phyloP scores from a whole-genome alignment of 164 flowering plant species.

The Sextonia rubra region DNA sequence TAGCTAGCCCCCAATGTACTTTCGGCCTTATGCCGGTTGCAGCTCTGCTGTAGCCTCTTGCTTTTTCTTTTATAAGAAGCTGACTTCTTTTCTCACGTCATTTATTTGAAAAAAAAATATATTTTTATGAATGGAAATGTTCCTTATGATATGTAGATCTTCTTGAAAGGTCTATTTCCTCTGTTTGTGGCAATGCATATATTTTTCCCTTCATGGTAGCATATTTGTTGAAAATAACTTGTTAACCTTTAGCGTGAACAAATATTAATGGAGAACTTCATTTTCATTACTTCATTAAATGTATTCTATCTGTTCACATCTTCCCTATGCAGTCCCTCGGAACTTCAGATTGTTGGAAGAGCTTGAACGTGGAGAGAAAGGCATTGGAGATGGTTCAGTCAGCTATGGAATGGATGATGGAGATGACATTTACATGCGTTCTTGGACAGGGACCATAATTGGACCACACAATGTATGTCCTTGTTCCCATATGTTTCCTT shows the following conservation, averaged over 20 bases:
- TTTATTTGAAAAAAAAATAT: too few relatives aligned
- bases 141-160: neutral
- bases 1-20: too few relatives aligned
- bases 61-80: neutral
- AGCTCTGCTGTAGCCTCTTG: too few relatives aligned
- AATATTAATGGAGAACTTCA: neutral
- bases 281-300: constrained; percentile 3
- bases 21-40: too few relatives aligned
- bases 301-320: neutral
- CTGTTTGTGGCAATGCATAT: too few relatives aligned
- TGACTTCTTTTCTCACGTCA: neutral
- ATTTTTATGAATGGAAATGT: neutral
- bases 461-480: constrained; percentile 79
- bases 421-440: constrained; percentile 88
- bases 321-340: constrained; percentile 61
- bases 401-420: constrained; percentile 95
- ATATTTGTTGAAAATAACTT: neutral
- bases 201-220: neutral
- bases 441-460: constrained; percentile 88
- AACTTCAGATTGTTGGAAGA: constrained; percentile 89
- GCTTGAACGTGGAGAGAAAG: constrained; percentile 92
- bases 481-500: neutral
- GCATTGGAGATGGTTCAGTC: constrained; percentile 87
- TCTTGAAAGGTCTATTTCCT: neutral
- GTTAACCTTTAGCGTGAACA: neutral